Percentiles rank a stretch among this genome's conserved stretches.
These are phyloP conservation scores for Sporisorium reilianum DNA, from an alignment of 1,284 basidiomycete species.

Conservation along the genomic window DNA sequence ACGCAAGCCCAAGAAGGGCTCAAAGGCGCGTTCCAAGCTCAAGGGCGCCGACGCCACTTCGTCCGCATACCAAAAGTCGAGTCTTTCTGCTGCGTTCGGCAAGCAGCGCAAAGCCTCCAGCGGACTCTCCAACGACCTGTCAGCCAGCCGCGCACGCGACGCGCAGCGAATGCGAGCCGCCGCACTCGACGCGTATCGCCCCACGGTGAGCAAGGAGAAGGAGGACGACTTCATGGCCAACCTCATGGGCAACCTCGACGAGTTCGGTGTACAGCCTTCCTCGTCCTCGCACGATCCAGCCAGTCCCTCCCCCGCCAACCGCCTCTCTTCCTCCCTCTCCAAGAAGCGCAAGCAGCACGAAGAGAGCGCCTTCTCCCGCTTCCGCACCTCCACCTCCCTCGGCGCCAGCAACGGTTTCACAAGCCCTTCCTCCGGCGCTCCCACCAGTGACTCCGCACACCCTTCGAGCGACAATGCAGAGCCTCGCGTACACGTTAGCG, in stretches of 20 bases:
- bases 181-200: slow-evolving; percentile 49
- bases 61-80: slow-evolving; percentile 36
- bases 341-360: slow-evolving; percentile 48
- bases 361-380: slow-evolving; percentile 39
- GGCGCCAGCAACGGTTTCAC: slow-evolving; percentile 43
- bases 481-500: slow-evolving; percentile 56
- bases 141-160: slow-evolving; percentile 33
- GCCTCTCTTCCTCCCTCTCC: slow-evolving; percentile 28
- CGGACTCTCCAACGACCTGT: slow-evolving; percentile 20
- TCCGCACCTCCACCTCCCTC: slow-evolving; percentile 29
- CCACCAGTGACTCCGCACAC: slow-evolving; percentile 45
- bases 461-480: slow-evolving; percentile 45
- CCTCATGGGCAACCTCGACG: slow-evolving; percentile 63
- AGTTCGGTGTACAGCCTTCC: slow-evolving; percentile 36
- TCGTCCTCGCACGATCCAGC: slow-evolving; percentile 46
- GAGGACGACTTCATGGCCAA: slow-evolving; percentile 68
- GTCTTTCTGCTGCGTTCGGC: slow-evolving; percentile 45
- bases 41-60: slow-evolving; percentile 15
- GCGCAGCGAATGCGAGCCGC: slow-evolving; percentile 34
- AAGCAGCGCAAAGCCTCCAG: slow-evolving; percentile 35
- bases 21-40: slow-evolving; percentile 47
- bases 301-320: slow-evolving; percentile 39
- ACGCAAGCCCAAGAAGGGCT: slow-evolving; percentile 63
- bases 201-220: slow-evolving; percentile 59
- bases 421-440: slow-evolving; percentile 45